Evolutionary conservation across 2,329 filamentous ascomycete genomes (phyloP), one percentile per base, ranked within the genome.

Genomic region (Gaeumannomyces tritici): DNA sequence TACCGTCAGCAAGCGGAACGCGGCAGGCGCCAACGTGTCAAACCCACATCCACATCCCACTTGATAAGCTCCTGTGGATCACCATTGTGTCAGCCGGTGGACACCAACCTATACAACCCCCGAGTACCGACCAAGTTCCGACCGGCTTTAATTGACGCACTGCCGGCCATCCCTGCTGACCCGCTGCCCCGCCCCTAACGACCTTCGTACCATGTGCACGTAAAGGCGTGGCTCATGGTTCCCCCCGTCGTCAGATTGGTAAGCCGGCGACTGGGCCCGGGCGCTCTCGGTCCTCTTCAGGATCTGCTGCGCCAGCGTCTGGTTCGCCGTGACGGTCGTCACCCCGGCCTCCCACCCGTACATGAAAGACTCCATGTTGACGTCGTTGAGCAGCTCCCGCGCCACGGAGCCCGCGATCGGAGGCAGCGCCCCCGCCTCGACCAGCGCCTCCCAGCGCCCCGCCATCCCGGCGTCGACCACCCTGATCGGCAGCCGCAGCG

Each of bases 281-380:
- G 61, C 56, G 26, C 33, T 58, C 54, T 67, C 64, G 7, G 68
- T 55, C 54, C 67, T 61, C 4, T 61, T 62, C 6, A 59, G 42
- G 57, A 93, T 83, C 66, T 87, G 82, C 66, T 84, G 89, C 27
- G 84, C 82, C 57, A 89, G 85, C 1, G 83, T 83, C 27, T 83
- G 80, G 70, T 93, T 92, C 65, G 86, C 88, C 3, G 88, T 90
- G 61, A 93, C 74, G 0, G 89, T 92, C 1, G 87, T 89, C 29
- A 82, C 70, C 0, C 80, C 76, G 11, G 77, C 74, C 12, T 79
- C 79, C 89, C 89, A 93, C 21, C 89, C 89, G 69, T 86, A 86
- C 61, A 89, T 76, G 69, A 92, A 90, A 11, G 91, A 88, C 26
- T 87, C 86, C 61, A 80, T 74, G 68, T 90, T 91, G 63, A 77